Conservation (phyloP, 1,284 basidiomycete species). For the Schizophyllum commune region DNA sequence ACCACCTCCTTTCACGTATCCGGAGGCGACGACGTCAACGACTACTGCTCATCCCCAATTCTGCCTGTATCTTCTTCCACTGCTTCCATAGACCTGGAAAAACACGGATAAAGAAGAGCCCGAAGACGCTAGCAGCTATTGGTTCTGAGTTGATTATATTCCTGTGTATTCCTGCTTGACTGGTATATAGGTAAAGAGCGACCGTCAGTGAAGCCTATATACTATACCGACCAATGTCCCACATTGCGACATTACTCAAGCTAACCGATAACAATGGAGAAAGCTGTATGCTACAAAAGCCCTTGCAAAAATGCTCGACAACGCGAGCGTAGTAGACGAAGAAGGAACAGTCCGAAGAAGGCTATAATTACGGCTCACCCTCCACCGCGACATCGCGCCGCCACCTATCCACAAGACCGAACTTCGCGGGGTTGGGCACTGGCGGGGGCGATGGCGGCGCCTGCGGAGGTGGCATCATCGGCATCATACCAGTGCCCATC, state of each 20-base stretch:
- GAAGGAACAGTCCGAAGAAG: background rate
- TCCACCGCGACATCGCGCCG: slow-evolving; percentile 68
- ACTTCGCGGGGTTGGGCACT: slow-evolving; percentile 55
- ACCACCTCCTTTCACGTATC: no score
- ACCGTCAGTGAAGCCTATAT: background rate
- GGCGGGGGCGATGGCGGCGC: slow-evolving; percentile 48
- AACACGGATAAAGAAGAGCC: no score
- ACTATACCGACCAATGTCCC: background rate
- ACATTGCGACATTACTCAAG: background rate
- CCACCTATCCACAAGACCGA: slow-evolving; percentile 68
- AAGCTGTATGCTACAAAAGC: background rate
- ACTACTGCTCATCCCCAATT: no score
- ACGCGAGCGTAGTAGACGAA: background rate
- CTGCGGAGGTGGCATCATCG: slow-evolving; percentile 42
- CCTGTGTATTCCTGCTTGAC: no score
- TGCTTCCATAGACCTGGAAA: no score
- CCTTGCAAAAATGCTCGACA: background rate
- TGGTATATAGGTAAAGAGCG: background rate
- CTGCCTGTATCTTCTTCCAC: no score
- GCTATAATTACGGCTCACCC: slow-evolving; percentile 12
- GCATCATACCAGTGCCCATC: slow-evolving; percentile 8
- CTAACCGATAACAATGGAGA: background rate
- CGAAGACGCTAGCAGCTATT: no score
- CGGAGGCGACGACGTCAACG: no score
- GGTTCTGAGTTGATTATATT: no score